Base-by-base conservation (phyloP, 1,139 yeast species). In the Yarrowia galli region DNA sequence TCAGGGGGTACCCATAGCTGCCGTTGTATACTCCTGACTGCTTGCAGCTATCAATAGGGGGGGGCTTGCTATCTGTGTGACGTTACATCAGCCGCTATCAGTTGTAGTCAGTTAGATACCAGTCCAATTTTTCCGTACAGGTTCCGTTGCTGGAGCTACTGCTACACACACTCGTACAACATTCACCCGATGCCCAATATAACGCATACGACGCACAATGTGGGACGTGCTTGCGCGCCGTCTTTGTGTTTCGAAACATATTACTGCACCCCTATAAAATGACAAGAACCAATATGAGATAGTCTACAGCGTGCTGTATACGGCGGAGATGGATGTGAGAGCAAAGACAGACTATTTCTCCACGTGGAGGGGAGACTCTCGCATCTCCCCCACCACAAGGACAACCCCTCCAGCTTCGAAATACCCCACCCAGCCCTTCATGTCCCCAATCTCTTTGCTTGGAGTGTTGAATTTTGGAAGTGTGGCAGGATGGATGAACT, bases 391-490 rank as follows among this genome's bases (percentile, higher is more conserved):
- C 58, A 20, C 28, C 4, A 51, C 42, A 32, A 35, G 20, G 3
- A 22, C 42, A 8, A 35, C 18, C 15, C 58, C 58, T 20, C 58
- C 58, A 16, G 42, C 42, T 35, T 32, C 18, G 8, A 51, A 15
- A 15, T 51, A 51, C 23, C 35, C 42, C 13, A 15, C 18, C 58
- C 58, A 51, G 8, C 58, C 58, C 16, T 35, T 28, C 18, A 51
- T 4, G 18, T 35, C 42, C 3, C 28, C 28, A 4, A 51, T 51
- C 58, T 13, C 42, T 25, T 12, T 35, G 13, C 8, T 18, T 15
- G 58, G 28, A 15, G 28, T 51, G 35, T 51, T 35, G 42, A 51
- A 51, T 25, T 35, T 35, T n/a, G 42, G 42, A 4, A 51, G 58
- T 2, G 42, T 18, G 1, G 8, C 13, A 7, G 58, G 42, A 1